Evolutionary conservation across 2,329 filamentous ascomycete genomes (phyloP).

Genomic region (Talaromyces sp.): DNA sequence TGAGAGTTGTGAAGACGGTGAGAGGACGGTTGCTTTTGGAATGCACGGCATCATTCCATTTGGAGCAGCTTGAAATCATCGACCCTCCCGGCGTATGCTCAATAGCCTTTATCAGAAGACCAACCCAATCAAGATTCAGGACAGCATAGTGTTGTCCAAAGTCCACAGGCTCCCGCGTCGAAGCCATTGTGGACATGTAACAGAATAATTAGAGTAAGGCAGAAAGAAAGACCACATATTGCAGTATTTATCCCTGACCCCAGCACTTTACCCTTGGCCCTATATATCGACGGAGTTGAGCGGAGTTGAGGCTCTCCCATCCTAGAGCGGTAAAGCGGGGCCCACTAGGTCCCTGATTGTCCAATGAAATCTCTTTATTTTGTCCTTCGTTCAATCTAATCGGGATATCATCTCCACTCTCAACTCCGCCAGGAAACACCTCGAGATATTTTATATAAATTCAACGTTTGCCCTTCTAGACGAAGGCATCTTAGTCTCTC

Average conservation of each 20-base stretch:
- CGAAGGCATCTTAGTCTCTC: too few relatives aligned
- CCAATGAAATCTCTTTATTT: too few relatives aligned
- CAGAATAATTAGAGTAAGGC: too few relatives aligned
- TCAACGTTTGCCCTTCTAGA: too few relatives aligned
- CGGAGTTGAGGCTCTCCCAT: background rate
- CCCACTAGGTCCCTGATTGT: background rate
- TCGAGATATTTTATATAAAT: too few relatives aligned
- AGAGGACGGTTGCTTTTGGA: slow-evolving; percentile 29
- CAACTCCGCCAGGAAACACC: background rate
- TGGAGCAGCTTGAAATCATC: slow-evolving; percentile 30
- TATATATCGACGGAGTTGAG: slow-evolving; percentile 1
- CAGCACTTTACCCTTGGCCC: too few relatives aligned
- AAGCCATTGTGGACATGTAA: background rate
- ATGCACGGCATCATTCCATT: slow-evolving; percentile 40
- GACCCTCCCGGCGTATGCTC: slow-evolving; percentile 25
- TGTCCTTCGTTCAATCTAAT: background rate
- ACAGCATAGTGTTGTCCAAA: slow-evolving; percentile 37
- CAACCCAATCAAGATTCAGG: slow-evolving; percentile 39
- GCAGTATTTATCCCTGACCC: too few relatives aligned
- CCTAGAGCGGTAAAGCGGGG: too few relatives aligned
- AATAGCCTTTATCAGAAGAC: slow-evolving; percentile 28
- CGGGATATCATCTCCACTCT: background rate
- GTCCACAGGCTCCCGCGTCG: background rate
- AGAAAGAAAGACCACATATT: too few relatives aligned
- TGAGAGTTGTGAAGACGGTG: slow-evolving; percentile 36